phyloP scores from a whole-genome alignment of 2,329 filamentous ascomycete genomes.

The Fusarium burgessii region DNA sequence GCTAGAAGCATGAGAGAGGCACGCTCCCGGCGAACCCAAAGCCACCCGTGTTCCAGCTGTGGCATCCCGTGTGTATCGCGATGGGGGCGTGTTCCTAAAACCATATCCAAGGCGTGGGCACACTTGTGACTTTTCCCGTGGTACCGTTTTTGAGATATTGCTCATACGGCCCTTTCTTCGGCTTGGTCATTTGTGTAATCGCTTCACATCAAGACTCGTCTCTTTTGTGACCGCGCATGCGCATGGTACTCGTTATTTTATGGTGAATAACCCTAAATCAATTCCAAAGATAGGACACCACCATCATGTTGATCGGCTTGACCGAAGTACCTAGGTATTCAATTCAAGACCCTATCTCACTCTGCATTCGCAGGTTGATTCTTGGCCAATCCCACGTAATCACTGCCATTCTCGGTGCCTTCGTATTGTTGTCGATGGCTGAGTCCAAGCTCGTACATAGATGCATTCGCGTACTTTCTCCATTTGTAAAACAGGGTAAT shows the following conservation, averaged over 20 bases:
- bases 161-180: constrained; percentile 37
- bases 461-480: constrained; percentile 40
- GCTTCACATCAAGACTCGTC: constrained; percentile 24
- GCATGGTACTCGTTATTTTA: constrained; percentile 5
- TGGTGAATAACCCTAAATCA: constrained; percentile 36
- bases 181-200: constrained; percentile 30
- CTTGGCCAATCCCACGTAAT: constrained; percentile 32
- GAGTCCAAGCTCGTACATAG: constrained; percentile 18
- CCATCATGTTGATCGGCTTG: constrained; percentile 20
- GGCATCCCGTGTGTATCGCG: constrained; percentile 30
- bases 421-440: constrained; percentile 40
- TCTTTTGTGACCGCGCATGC: constrained; percentile 21
- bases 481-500: constrained; percentile 14
- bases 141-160: constrained; percentile 36
- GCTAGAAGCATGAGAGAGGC: constrained; percentile 37
- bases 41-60: constrained; percentile 37
- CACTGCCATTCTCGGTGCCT: constrained; percentile 24
- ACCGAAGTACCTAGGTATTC: constrained; percentile 23
- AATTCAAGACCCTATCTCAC: constrained; percentile 19
- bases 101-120: constrained; percentile 20
- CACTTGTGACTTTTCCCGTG: constrained; percentile 36
- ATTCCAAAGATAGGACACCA: constrained; percentile 33
- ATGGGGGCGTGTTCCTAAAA: constrained; percentile 40
- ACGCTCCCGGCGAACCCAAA: constrained; percentile 34
- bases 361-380: constrained; percentile 14